Percentiles rank a stretch among this genome's conserved stretches.
Conservation (phyloP, 371 early-diverging fungal species). For the Apophysomyces variabilis region DNA sequence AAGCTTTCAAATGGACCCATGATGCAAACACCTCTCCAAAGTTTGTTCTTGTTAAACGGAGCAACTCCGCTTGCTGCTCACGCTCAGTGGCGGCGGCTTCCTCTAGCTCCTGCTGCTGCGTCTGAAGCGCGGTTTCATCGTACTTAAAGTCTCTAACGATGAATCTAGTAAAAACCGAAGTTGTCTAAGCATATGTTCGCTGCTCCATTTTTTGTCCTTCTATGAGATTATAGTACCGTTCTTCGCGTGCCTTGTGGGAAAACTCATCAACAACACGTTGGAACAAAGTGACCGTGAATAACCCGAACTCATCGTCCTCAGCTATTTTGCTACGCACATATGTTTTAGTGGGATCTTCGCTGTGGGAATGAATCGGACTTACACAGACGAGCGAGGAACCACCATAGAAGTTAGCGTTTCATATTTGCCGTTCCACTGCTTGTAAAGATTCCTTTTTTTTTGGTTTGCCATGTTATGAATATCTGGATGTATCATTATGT, state of each 20-base stretch:
- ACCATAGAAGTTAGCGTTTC: slow-evolving; percentile 92
- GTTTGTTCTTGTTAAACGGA: slow-evolving; percentile 88
- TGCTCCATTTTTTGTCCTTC: too few relatives aligned
- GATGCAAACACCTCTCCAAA: slow-evolving; percentile 91
- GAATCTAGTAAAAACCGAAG: slow-evolving; percentile 55
- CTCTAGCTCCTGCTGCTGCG: slow-evolving; percentile 75
- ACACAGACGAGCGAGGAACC: slow-evolving; percentile 93
- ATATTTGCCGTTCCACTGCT: slow-evolving; percentile 86
- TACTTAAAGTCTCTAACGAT: slow-evolving; percentile 94
- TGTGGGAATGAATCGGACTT: slow-evolving; percentile 29
- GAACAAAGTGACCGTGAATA: slow-evolving; percentile 93
- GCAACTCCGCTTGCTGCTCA: slow-evolving; percentile 74
- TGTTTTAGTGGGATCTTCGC: neutral
- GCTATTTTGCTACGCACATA: slow-evolving; percentile 68
- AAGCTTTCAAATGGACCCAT: slow-evolving; percentile 93
- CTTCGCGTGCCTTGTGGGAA: slow-evolving; percentile 83
- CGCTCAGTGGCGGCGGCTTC: slow-evolving; percentile 77
- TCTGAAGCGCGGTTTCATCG: slow-evolving; percentile 76
- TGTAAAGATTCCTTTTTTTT: slow-evolving; percentile 57
- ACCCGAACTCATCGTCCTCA: slow-evolving; percentile 92
- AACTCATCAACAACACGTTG: slow-evolving; percentile 89
- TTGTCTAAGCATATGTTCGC: too few relatives aligned
- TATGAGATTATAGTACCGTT: slow-evolving; percentile 53
- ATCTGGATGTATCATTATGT: neutral
- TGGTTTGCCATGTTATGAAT: neutral